A percentile compares a stretch with the other conserved stretches of the same genome.
phyloP scores from a whole-genome alignment of 139 green algal species.

The Chlamydomonas eustigma region DNA sequence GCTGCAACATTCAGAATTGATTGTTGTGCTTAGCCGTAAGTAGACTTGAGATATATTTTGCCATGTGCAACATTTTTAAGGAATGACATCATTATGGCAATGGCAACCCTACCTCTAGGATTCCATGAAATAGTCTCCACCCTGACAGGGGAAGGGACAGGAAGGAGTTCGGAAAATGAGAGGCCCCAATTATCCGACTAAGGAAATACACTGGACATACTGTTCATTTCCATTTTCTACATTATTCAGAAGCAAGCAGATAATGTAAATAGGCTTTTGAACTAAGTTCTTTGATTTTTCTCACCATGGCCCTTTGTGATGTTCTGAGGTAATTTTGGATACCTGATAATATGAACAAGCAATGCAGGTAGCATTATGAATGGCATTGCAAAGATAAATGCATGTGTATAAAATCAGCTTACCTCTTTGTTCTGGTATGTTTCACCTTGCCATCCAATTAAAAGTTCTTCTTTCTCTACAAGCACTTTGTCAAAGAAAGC shows the following conservation, averaged over 20 bases:
- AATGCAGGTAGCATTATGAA: too few relatives aligned
- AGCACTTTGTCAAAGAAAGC: too few relatives aligned
- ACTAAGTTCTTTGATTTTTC: neutral
- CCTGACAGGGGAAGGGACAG: neutral
- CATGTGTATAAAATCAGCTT: neutral
- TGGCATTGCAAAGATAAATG: neutral
- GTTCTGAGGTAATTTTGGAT: neutral
- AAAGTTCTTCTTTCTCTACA: neutral
- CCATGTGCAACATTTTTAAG: neutral
- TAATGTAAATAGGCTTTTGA: too few relatives aligned
- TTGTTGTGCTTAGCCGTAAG: neutral
- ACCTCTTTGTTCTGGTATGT: neutral
- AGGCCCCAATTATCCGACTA: neutral
- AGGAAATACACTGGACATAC: neutral
- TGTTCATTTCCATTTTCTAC: neutral
- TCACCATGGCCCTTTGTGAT: neutral
- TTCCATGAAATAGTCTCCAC: conserved; percentile 15
- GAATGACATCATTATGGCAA: neutral
- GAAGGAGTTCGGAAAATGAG: neutral
- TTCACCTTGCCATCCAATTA: neutral
- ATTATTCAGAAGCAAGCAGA: neutral
- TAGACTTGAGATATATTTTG: neutral
- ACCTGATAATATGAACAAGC: neutral
- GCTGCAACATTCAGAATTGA: conserved; percentile 12
- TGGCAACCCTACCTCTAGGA: conserved; percentile 6